Evolutionary conservation across 2,329 filamentous ascomycete genomes (phyloP).

Genomic region (Trichoderma sp.): DNA sequence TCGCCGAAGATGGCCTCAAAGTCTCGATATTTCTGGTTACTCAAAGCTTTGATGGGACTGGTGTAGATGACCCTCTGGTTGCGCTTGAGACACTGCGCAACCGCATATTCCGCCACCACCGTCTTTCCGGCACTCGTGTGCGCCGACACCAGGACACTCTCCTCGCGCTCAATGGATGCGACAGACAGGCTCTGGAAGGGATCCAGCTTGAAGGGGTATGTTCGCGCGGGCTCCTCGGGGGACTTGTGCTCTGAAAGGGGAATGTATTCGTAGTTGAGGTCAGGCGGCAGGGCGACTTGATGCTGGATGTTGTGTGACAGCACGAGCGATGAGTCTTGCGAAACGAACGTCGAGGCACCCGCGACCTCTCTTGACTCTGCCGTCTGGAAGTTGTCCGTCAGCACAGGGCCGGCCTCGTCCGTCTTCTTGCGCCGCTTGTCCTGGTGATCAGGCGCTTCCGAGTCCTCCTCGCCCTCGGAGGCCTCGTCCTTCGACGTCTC

Average conservation of each 20-base stretch:
- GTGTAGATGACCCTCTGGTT: conserved; percentile 99
- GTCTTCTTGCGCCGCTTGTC: conserved; percentile 64
- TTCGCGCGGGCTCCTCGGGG: conserved; percentile 81
- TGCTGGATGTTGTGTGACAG: conserved; percentile 97
- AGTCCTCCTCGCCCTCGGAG: conserved; percentile 43
- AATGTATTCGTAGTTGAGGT: conserved; percentile 90
- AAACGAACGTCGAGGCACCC: conserved; percentile 68
- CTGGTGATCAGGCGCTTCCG: conserved; percentile 53
- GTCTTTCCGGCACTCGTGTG: conserved; percentile 98
- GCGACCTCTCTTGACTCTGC: conserved; percentile 90
- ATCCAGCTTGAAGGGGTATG: conserved; percentile 88
- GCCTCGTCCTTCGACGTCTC: conserved; percentile 44
- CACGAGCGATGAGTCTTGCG: conserved; percentile 72
- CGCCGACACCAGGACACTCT: conserved; percentile 94
- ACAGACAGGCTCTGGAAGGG: conserved; percentile 96
- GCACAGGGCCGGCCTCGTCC: conserved; percentile 71
- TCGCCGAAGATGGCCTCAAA: conserved; percentile 96
- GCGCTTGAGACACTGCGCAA: conserved; percentile 93
- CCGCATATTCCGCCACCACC: conserved; percentile 96
- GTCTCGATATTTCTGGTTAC: conserved; percentile 98
- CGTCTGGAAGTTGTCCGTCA: conserved; percentile 93
- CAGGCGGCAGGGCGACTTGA: conserved; percentile 91
- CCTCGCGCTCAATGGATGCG: conserved; percentile 90
- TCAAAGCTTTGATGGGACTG: conserved; percentile 97
- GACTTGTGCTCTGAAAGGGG: conserved; percentile 93